phyloP scores from a whole-genome alignment of 169 alveolate genomes.

The Cryptosporidium tyzzeri region DNA sequence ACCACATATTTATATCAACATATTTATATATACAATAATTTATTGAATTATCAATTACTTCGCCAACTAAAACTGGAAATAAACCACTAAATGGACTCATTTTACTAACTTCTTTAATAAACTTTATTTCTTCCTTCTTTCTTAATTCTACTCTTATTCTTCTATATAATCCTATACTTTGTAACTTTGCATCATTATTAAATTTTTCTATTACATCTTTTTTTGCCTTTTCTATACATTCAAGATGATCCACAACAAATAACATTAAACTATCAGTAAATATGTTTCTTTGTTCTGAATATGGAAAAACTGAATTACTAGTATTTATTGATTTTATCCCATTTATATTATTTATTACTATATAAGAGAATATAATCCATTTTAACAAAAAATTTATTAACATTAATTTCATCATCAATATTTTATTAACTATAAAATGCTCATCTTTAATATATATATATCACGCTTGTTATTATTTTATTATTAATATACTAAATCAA shows the following conservation, averaged over 20 bases:
- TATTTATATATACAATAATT: slow-evolving; percentile 5
- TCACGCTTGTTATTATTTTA: background rate
- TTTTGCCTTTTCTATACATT: slow-evolving; percentile 32
- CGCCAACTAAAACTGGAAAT: slow-evolving; percentile 48
- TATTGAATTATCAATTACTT: background rate
- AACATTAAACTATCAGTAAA: slow-evolving; percentile 22
- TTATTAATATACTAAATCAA: too few species aligned
- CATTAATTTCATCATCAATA: background rate
- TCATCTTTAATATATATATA: background rate
- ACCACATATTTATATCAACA: slow-evolving; percentile 1
- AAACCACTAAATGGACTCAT: slow-evolving; percentile 45
- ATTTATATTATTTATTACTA: background rate
- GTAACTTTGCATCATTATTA: background rate
- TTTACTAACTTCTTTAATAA: background rate
- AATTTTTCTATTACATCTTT: background rate
- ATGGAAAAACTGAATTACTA: slow-evolving; percentile 48
- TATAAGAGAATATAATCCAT: background rate
- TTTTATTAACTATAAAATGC: background rate
- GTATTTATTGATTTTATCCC: background rate
- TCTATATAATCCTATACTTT: slow-evolving; percentile 34
- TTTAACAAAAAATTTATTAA: background rate
- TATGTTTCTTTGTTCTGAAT: slow-evolving; percentile 41
- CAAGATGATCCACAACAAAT: slow-evolving; percentile 15
- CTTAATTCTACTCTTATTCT: slow-evolving; percentile 45
- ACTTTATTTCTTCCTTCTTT: background rate